Conservation (phyloP, 495 filamentous ascomycete genomes). For the Penicillium samsonianum region DNA sequence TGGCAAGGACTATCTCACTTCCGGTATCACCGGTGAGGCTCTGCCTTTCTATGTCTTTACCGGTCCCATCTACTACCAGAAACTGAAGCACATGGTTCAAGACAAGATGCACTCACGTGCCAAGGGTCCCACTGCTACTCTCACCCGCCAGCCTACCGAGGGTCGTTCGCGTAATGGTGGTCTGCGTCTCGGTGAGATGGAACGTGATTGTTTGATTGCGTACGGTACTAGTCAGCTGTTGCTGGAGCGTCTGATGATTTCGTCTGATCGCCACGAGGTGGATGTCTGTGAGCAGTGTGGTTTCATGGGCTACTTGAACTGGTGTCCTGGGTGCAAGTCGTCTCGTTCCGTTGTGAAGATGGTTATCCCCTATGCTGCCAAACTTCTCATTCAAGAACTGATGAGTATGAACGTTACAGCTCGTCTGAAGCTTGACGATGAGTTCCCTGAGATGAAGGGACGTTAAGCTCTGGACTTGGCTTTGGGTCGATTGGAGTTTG, state of each 20-base stretch:
- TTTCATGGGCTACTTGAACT: conserved; percentile 90
- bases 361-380: conserved; percentile 98
- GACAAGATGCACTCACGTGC: conserved; percentile 99
- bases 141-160: conserved; percentile 96
- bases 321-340: conserved; percentile 87
- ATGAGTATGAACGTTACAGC: conserved; percentile 97
- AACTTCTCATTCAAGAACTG: conserved; percentile 93
- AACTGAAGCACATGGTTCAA: conserved; percentile 99
- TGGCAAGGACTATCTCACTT: conserved; percentile 94
- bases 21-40: conserved; percentile 90
- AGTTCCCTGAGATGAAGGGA: conserved; percentile 68
- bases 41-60: conserved; percentile 97
- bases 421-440: conserved; percentile 80
- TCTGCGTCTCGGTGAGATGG: conserved; percentile 96
- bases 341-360: conserved; percentile 79
- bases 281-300: conserved; percentile 93
- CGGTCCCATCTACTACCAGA: conserved; percentile 99
- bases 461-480: conserved; percentile 20
- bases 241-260: conserved; percentile 91
- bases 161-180: conserved; percentile 91
- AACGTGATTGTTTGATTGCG: conserved; percentile 94
- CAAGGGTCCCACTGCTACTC: conserved; percentile 82
- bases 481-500: conserved; percentile 12
- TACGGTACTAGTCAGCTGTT: conserved; percentile 92
- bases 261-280: conserved; percentile 82